Evolutionary conservation across 169 alveolate genomes (phyloP), one percentile per base, ranked within the genome.

Genomic region (Fabrea salina): DNA sequence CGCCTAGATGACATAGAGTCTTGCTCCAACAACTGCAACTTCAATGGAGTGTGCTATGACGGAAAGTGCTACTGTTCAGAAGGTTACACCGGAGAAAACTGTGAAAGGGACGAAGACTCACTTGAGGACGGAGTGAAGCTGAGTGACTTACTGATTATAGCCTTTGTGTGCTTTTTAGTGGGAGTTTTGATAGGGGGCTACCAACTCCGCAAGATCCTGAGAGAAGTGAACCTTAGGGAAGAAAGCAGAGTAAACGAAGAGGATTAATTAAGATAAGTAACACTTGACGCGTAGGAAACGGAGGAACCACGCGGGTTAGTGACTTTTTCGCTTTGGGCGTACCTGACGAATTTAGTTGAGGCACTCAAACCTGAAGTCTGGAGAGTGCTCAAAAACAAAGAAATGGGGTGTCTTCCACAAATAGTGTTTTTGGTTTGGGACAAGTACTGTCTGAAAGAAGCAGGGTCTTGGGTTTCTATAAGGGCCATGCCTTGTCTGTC

Each of bases 351-450:
- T 56, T 84, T 61, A 32, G 96, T 92, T 47, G 44, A 19, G 2
- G 77, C 19, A 47, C 79, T 64, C 19, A 64, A 58, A 37, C 47
- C 75, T n/a, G 83, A 33, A 4, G 66, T 49, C 57, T 66, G 39
- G 22, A 82, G 66, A 80, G 92, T 91, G 50, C 82, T 86, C 43
- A 97, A 86, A 71, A 92, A 87, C 35, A 97, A 90, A 54, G 88
- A 79, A 35, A 97, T 97, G 19, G 99, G 98, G 81, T 96, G 90
- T 75, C 98, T 85, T 32, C 99, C 99, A 82, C 99, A 97, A 39
- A 97, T 96, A 1, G 99, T 97, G 87, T 97, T 97, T 68, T 86
- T 91, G n/a, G 98, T 96, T 64, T 88, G 79, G 49, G 83, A 80
- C 41, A 97, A 79, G 83, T 97, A 97, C 39, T 89, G 58, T 27